Conservation (phyloP, 108 stramenopile species). For the Hondaea fermentalgiana region DNA sequence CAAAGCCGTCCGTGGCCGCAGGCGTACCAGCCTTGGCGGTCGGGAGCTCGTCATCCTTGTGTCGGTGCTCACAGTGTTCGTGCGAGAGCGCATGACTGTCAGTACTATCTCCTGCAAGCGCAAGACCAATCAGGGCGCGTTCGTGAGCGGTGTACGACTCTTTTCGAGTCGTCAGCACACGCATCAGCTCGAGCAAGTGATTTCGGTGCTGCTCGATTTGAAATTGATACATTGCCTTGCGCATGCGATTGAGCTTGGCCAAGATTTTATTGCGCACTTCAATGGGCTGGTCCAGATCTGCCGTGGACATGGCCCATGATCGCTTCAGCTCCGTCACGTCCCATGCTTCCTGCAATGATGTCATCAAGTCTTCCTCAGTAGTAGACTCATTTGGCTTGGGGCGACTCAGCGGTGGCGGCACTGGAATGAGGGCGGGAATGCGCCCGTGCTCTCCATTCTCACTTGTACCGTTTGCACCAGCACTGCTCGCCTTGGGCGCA, state of each 20-base stretch:
- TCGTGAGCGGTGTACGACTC: not conserved
- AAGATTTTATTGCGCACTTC: not conserved
- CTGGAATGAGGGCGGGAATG: not conserved
- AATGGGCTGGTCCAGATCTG: not conserved
- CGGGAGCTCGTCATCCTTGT: not conserved
- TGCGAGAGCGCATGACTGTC: not conserved
- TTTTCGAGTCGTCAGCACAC: not conserved
- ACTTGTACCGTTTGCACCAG: no score
- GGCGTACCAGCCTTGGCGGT: not conserved
- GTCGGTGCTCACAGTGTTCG: not conserved
- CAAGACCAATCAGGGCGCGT: not conserved
- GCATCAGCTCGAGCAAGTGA: not conserved
- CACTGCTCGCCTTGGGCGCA: no score
- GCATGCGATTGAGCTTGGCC: slow-evolving; percentile 17
- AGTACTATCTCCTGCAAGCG: not conserved
- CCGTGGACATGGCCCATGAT: not conserved
- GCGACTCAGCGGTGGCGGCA: not conserved
- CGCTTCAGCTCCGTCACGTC: not conserved
- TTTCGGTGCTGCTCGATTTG: not conserved
- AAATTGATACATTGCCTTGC: not conserved
- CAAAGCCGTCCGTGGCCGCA: not conserved
- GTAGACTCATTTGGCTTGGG: not conserved
- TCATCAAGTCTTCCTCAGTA: not conserved
- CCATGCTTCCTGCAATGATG: not conserved
- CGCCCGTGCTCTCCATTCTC: not conserved